Evolutionary conservation across 2,329 filamentous ascomycete species (phyloP), one percentile per base, ranked within the genome.

Genomic region (Arachnomyces sp.): DNA sequence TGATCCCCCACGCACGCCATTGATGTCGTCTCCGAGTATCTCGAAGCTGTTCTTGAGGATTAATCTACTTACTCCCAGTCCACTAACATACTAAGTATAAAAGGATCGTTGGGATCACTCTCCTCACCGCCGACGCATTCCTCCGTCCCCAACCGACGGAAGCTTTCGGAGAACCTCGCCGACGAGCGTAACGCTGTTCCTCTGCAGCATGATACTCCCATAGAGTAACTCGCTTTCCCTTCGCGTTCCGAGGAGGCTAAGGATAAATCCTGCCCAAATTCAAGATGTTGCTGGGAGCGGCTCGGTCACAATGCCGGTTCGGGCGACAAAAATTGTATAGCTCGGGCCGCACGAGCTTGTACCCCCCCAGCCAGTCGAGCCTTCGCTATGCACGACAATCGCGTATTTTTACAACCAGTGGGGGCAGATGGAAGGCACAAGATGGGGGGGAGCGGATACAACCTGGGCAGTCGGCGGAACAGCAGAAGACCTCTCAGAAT

Each of bases 281-380:
- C 49, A 51, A 40, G 42, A 65, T 65, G 61, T 55, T 65, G 49
- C 56, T 57, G 49, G 55, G 58, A 56, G 57, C 59, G 42, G 55
- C 54, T 30, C 58, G 57, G 46, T 53, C 56, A 48, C 55, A 53
- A 40, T 59, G 59, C 44, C 54, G 51, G 56, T 55, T 58, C 36
- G 44, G 50, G 49, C 50, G 57, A 33, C 44, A 49, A 45, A 59
- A 51, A 44, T 49, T 53, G 41, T 42, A 46, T 43, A 43, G 45
- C 47, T 49, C 47, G 44, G 47, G 47, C 48, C 47, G 48, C 44
- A 47, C 52, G 43, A 43, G 51, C 45, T 46, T 50, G 39, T 50
- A 49, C 37, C 38, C 50, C 35, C 39, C 44, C 40, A 48, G 43
- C 44, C 49, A 53, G 48, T 46, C 45, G 32, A 46, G 44, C 38